Conservation (phyloP, 2,329 filamentous ascomycete genomes). For the Pseudogymnoascus sp. region DNA sequence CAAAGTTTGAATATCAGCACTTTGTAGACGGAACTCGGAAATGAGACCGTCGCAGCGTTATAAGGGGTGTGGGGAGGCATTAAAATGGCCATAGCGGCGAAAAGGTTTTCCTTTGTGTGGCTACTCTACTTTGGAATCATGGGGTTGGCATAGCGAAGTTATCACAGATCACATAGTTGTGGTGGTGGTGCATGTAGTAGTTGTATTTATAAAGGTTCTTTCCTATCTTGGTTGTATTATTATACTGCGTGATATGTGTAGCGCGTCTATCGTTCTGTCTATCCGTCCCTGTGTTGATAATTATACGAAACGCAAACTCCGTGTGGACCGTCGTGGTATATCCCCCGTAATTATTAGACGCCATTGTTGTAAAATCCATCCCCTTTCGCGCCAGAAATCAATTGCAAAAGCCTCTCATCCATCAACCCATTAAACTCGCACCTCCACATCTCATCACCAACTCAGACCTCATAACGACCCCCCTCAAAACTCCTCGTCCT, state of each 20-base stretch:
- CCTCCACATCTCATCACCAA: not conserved
- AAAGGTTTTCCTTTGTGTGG: not conserved
- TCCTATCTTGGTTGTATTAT: not conserved
- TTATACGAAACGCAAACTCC: not conserved
- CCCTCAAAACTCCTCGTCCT: not conserved
- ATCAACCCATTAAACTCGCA: not conserved
- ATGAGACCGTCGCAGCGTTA: not conserved
- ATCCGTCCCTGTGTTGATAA: not conserved
- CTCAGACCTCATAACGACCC: too few relatives aligned
- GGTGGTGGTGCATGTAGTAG: not conserved
- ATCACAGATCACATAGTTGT: not conserved
- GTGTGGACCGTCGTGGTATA: not conserved
- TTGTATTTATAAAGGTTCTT: constrained; percentile 4
- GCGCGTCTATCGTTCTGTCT: not conserved
- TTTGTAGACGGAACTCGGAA: not conserved
- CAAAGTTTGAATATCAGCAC: not conserved
- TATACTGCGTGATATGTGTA: not conserved
- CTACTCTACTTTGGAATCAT: not conserved
- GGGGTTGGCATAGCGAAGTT: not conserved
- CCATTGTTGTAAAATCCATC: not conserved
- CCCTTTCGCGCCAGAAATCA: not conserved
- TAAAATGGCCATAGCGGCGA: not conserved
- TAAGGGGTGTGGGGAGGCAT: not conserved
- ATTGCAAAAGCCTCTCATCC: not conserved
- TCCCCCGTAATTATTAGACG: not conserved